Evolutionary conservation across 1,284 basidiomycete genomes (phyloP), one percentile per base, ranked within the genome.

Genomic region (Xanthoconium separans): DNA sequence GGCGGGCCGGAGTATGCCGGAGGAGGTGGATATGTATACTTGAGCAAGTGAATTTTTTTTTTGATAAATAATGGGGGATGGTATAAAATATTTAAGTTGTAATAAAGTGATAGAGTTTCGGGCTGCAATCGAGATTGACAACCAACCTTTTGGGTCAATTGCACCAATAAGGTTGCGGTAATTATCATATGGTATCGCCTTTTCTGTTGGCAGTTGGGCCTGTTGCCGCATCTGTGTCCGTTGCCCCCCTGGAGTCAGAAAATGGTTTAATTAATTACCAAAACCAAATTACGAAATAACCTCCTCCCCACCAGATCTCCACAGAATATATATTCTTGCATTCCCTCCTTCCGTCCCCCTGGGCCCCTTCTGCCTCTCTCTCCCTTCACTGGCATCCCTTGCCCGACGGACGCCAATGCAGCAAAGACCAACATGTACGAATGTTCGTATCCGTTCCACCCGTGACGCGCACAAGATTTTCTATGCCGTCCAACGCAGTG

Each of bases 401-500:
- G 31, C 42, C 18, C 29, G 20, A 16, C 41, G 39, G 20, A n/a
- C 34, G 15, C 5, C 50, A 50, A 82, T 83, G 78, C 84, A 85
- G 64, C 83, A 84, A 64, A 71, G 73, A 55, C 88, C 89, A 44
- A 91, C 89, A 40, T 85, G 86, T 61, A 77, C 73, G 34, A 83
- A 84, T 62, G 74, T 84, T 50, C 85, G 86, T 62, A 89, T 91
- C 62, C 84, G 87, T 61, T 88, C 87, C 20, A 84, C 83, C 13
- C 78, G 80, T 53, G 90, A 92, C 65, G 89, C 89, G 5, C 85
- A 89, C 68, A 87, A 85, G 65, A 87, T 92, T 58, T 92, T 92
- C 73, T 84, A 80, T 61, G 89, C 83, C 40, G 79, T 91, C 53
- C 81, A 84, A 44, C 77, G 77, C 53, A 80, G 82, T 51, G 60